A percentile compares a stretch with the other conserved stretches of the same genome.
These are phyloP conservation scores for Colletotrichum tropicicola DNA, from an alignment of 2,329 filamentous ascomycete genomes.

Conservation along the genomic window DNA sequence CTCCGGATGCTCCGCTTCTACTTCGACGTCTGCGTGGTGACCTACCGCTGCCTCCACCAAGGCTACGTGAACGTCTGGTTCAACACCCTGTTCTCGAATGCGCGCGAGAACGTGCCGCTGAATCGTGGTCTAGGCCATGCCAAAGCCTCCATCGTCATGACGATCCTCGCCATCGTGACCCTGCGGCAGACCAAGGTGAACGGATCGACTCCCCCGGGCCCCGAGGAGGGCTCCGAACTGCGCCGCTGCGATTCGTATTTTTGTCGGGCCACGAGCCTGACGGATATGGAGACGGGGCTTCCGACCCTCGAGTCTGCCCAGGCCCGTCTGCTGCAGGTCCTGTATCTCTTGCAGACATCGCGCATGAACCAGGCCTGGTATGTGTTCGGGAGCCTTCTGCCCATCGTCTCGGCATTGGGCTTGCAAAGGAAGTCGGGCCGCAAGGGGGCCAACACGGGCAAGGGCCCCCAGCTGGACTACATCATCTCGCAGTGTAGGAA, in stretches of 20 bases:
- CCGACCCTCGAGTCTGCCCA: slow-evolving; percentile 66
- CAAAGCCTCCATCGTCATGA: slow-evolving; percentile 55
- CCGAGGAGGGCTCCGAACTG: slow-evolving; percentile 18
- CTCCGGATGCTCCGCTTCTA: slow-evolving; percentile 50
- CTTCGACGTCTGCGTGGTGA: slow-evolving; percentile 67
- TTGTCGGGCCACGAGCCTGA: slow-evolving; percentile 33
- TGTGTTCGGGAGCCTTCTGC: slow-evolving; percentile 64
- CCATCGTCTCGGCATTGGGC: slow-evolving; percentile 57
- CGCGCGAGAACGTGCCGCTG: slow-evolving; percentile 45
- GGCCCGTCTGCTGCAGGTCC: slow-evolving; percentile 63
- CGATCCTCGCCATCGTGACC: slow-evolving; percentile 57
- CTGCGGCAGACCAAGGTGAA: slow-evolving; percentile 51
- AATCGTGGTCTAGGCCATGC: slow-evolving; percentile 50
- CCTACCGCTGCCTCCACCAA: slow-evolving; percentile 65
- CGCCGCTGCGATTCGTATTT: slow-evolving; percentile 37
- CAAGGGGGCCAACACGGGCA: not conserved
- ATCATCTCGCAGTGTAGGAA: slow-evolving; percentile 61
- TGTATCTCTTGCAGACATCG: slow-evolving; percentile 67
- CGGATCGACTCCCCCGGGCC: not conserved
- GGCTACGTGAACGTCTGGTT: slow-evolving; percentile 59
- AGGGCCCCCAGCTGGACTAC: slow-evolving; percentile 43
- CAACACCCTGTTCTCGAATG: slow-evolving; percentile 46
- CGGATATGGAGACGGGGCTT: slow-evolving; percentile 59
- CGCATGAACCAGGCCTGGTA: slow-evolving; percentile 71
- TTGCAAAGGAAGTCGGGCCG: slow-evolving; percentile 27